Evolutionary conservation across 139 green algal species (phyloP).

Genomic region (Micractinium sp.): DNA sequence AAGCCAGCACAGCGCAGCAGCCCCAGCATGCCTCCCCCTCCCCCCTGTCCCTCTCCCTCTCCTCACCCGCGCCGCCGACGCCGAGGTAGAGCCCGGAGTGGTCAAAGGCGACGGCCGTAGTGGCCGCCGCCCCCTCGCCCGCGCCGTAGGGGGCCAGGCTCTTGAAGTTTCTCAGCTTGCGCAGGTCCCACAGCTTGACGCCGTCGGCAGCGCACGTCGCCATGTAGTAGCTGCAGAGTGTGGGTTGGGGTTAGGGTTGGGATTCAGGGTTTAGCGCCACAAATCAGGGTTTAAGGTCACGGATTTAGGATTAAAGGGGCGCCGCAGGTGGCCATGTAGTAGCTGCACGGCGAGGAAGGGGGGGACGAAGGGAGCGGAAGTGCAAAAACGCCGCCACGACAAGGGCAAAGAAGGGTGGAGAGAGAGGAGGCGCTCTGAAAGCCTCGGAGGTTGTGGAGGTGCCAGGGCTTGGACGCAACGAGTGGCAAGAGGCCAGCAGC

Average conservation of each 20-base stretch:
- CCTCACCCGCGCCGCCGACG: slow-evolving; percentile 69
- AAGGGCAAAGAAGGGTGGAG: too few species aligned
- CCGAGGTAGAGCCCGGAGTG: slow-evolving; percentile 86
- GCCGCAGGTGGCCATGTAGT: too few species aligned
- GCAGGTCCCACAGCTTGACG: slow-evolving; percentile 98
- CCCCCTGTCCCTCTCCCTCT: background rate
- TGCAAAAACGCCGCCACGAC: too few species aligned
- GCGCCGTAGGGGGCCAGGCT: slow-evolving; percentile 68
- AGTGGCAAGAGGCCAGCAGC: too few species aligned
- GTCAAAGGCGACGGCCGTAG: slow-evolving; percentile 74
- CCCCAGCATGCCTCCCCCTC: background rate
- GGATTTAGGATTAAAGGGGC: background rate
- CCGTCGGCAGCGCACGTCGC: slow-evolving; percentile 78
- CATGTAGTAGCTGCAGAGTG: slow-evolving; percentile 77
- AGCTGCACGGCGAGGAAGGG: too few species aligned
- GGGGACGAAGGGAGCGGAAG: too few species aligned
- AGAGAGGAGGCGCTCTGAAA: too few species aligned
- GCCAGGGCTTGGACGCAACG: too few species aligned
- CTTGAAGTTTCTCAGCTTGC: slow-evolving; percentile 91
- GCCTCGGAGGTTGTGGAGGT: too few species aligned
- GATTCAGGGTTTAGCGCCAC: too few species aligned
- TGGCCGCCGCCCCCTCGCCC: slow-evolving; percentile 45
- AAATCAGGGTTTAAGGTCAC: background rate
- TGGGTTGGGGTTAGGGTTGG: background rate
- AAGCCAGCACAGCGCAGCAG: background rate